Conservation (phyloP, 2,329 filamentous ascomycete genomes). For the Xylaria sp. region DNA sequence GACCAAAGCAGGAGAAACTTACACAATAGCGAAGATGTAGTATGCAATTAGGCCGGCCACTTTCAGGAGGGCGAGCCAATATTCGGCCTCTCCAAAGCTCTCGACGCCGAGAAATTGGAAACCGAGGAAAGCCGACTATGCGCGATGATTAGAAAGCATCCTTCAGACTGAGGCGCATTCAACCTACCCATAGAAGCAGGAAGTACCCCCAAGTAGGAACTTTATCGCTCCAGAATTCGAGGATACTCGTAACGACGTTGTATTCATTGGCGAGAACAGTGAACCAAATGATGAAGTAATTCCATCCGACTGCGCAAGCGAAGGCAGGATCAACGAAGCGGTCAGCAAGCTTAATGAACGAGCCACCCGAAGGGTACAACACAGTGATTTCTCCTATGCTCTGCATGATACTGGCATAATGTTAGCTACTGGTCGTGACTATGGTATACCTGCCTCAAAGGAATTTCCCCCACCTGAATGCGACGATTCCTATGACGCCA, state of each 20-base stretch:
- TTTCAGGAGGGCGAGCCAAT: slow-evolving; percentile 78
- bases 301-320: slow-evolving; percentile 72
- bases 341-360: slow-evolving; percentile 73
- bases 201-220: slow-evolving; percentile 72
- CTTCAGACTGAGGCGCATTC: neutral
- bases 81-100: slow-evolving; percentile 79
- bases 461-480: slow-evolving; percentile 49
- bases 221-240: slow-evolving; percentile 68
- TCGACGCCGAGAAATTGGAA: slow-evolving; percentile 76
- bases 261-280: slow-evolving; percentile 71
- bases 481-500: slow-evolving; percentile 72
- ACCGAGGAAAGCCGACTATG: slow-evolving; percentile 60
- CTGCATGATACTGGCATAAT: slow-evolving; percentile 65
- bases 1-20: slow-evolving; percentile 24
- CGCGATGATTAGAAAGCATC: neutral
- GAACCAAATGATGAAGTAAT: slow-evolving; percentile 67
- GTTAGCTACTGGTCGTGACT: slow-evolving; percentile 14
- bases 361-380: slow-evolving; percentile 72
- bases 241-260: slow-evolving; percentile 70
- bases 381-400: slow-evolving; percentile 77
- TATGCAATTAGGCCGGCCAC: slow-evolving; percentile 72
- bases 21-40: slow-evolving; percentile 74
- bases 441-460: neutral
- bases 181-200: slow-evolving; percentile 70
- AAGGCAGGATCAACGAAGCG: slow-evolving; percentile 75